A percentile compares a stretch with the other conserved stretches of the same genome.
Evolutionary conservation across 163 green algal species (phyloP).

Genomic region (Chloromonas sp.): DNA sequence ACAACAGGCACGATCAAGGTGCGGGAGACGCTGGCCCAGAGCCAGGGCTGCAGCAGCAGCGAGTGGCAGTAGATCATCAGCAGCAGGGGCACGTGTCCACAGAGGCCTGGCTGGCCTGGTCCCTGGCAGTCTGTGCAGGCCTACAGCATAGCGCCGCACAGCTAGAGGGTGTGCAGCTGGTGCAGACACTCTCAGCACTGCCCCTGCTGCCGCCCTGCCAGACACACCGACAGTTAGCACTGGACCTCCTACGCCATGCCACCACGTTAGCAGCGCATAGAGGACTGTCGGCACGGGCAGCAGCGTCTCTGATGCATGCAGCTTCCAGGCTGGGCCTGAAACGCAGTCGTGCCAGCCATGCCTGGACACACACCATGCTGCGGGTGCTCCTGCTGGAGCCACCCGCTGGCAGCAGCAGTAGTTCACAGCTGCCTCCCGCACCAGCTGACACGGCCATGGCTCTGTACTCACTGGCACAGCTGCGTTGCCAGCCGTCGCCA

Average conservation of each 20-base stretch:
- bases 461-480: neutral
- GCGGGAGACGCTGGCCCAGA: no score
- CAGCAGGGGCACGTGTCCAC: neutral
- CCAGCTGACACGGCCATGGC: neutral
- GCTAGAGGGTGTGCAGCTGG: neutral
- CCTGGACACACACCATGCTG: no score
- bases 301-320: no score
- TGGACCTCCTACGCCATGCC: neutral
- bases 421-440: no score
- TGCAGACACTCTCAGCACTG: neutral
- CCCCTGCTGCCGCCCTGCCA: neutral
- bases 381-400: no score
- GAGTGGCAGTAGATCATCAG: neutral
- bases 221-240: neutral
- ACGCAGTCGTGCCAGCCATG: no score
- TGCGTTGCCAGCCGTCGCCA: neutral
- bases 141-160: neutral
- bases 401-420: no score
- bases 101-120: neutral
- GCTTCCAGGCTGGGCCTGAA: no score
- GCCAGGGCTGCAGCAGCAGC: neutral
- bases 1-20: no score
- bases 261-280: no score
- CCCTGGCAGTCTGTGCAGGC: neutral
- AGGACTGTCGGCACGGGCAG: no score